Percentiles rank a stretch among this genome's conserved stretches.
These are phyloP conservation scores for Podila verticillata DNA, from an alignment of 192 early-diverging fungal species.

Conservation along the genomic window DNA sequence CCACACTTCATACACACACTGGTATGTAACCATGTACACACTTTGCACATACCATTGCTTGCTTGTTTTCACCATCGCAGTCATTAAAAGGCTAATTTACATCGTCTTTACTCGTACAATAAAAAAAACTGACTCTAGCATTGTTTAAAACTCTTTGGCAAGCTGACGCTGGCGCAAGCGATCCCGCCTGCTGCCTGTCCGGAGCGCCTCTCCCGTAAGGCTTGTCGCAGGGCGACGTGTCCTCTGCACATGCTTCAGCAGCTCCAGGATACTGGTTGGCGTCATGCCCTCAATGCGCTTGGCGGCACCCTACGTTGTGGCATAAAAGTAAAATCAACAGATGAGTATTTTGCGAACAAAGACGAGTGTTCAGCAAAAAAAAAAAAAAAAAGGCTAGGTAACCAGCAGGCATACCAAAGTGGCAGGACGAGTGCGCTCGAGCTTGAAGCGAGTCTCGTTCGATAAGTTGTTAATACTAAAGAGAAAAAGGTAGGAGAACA, in stretches of 20 bases:
- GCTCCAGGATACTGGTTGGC: constrained; percentile 74
- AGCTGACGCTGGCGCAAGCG: constrained; percentile 26
- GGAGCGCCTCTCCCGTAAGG: constrained; percentile 21
- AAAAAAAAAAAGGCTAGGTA: not conserved
- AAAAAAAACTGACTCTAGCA: not conserved
- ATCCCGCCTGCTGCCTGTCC: constrained; percentile 28
- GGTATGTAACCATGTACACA: too few species aligned
- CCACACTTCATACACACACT: too few species aligned
- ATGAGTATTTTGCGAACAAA: constrained; percentile 5
- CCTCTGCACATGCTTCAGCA: constrained; percentile 69
- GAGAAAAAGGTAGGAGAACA: not conserved
- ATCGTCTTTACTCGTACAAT: too few species aligned
- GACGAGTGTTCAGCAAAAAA: not conserved
- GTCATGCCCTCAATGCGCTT: constrained; percentile 86
- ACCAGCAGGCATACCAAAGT: constrained; percentile 59
- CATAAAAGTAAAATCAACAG: not conserved
- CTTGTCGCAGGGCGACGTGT: constrained; percentile 28
- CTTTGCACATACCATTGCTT: too few species aligned
- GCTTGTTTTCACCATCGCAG: too few species aligned
- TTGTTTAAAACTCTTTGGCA: constrained; percentile 26
- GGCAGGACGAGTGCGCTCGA: constrained; percentile 58
- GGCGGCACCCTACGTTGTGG: constrained; percentile 65
- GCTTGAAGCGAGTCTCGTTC: constrained; percentile 64
- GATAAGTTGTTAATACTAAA: constrained; percentile 63
- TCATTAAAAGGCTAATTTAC: too few species aligned